phyloP scores from a whole-genome alignment of 2,329 filamentous ascomycete species.

The Colletotrichum filicis region DNA sequence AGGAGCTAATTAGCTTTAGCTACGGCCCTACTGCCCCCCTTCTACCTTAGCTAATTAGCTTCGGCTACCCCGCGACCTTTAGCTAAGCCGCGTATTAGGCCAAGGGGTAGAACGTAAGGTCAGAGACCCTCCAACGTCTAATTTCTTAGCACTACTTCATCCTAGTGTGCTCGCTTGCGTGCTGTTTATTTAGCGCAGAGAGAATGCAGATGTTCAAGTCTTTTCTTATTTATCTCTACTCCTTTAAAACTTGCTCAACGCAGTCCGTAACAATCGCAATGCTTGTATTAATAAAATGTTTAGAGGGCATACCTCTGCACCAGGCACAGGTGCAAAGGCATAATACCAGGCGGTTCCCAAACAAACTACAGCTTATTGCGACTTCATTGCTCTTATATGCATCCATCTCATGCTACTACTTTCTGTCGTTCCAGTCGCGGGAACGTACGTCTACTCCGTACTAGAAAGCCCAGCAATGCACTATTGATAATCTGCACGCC shows the following conservation, averaged over 20 bases:
- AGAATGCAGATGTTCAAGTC: neutral
- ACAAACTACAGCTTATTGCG: neutral
- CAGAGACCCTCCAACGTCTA: constrained; percentile 17
- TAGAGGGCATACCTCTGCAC: neutral
- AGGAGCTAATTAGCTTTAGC: no score
- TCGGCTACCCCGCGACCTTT: no score
- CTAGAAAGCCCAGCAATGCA: constrained; percentile 52
- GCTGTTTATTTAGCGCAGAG: neutral
- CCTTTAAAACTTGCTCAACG: neutral
- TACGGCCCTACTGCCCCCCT: no score
- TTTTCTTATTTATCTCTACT: neutral
- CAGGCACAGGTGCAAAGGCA: neutral
- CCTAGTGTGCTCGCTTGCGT: neutral
- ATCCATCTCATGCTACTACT: constrained; percentile 1
- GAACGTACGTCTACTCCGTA: neutral
- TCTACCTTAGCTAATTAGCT: no score
- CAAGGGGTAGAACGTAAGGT: constrained; percentile 24
- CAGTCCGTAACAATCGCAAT: neutral
- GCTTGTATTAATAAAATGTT: neutral
- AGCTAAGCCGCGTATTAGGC: no score
- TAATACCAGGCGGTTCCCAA: neutral
- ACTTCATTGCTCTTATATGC: constrained; percentile 4
- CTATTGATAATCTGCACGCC: constrained; percentile 61
- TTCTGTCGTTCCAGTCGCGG: neutral
- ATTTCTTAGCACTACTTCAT: constrained; percentile 2